These are phyloP conservation scores for Alternaria ethzedia DNA, from an alignment of 2,329 filamentous ascomycete genomes.

Conservation along the genomic window DNA sequence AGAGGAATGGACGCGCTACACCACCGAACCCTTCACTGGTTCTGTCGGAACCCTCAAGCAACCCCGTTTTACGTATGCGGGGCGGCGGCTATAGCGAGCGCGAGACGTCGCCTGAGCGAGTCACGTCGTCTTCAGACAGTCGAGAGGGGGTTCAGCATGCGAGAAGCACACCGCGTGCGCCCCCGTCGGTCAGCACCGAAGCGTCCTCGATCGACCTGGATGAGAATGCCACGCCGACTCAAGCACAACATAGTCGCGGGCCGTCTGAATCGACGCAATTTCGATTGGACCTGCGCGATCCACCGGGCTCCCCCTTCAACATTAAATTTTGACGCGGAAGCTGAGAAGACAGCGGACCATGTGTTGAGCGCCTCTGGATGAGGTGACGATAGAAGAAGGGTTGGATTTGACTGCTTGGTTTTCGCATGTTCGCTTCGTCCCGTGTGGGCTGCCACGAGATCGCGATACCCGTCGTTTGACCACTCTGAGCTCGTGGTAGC, in stretches of 20 bases:
- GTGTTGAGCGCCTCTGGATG: constrained; percentile 20
- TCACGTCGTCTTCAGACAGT: constrained; percentile 39
- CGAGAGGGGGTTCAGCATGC: constrained; percentile 30
- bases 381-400: constrained; percentile 26
- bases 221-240: constrained; percentile 42
- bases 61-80: constrained; percentile 24
- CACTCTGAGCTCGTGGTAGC: constrained; percentile 40
- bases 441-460: constrained; percentile 38
- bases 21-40: constrained; percentile 34
- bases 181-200: constrained; percentile 31
- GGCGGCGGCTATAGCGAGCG: constrained; percentile 26
- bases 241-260: constrained; percentile 41
- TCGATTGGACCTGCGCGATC: constrained; percentile 43
- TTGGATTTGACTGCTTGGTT: constrained; percentile 29
- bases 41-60: constrained; percentile 32
- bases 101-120: constrained; percentile 38
- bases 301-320: constrained; percentile 47
- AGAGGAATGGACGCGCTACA: constrained; percentile 42
- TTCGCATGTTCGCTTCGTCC: constrained; percentile 37
- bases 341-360: background rate
- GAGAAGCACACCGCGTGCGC: constrained; percentile 32
- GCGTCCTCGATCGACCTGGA: constrained; percentile 35
- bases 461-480: constrained; percentile 44
- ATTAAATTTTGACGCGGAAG: constrained; percentile 42
- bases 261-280: constrained; percentile 42